These are phyloP conservation scores for Solanum stenotomum DNA, from an alignment of 257 asterid genomes.

Conservation along the genomic window DNA sequence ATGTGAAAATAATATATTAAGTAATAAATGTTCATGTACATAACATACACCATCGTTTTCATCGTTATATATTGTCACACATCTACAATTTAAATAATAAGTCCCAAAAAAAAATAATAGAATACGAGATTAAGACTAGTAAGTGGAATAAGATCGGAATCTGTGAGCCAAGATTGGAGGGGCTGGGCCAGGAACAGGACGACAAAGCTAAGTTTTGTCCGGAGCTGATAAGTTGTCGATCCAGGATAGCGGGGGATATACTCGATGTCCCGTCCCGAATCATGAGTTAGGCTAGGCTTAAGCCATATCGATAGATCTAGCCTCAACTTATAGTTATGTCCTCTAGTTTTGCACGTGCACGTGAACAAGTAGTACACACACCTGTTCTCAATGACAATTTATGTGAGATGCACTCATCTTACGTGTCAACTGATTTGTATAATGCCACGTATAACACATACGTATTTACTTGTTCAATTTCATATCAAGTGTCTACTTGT, in stretches of 20 bases:
- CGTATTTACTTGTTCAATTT: background rate
- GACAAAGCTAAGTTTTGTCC: background rate
- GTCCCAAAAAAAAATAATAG: background rate
- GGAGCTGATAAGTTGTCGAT: fast-evolving
- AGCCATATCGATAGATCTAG: background rate
- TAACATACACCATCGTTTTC: fast-evolving
- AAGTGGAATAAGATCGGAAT: background rate
- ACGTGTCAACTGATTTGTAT: background rate
- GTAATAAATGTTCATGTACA: background rate
- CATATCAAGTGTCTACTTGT: background rate
- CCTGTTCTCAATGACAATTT: fast-evolving
- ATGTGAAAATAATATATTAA: background rate
- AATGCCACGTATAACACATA: fast-evolving
- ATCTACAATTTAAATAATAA: background rate
- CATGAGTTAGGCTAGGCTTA: background rate
- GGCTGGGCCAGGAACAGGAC: background rate
- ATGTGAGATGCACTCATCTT: background rate
- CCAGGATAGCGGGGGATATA: background rate
- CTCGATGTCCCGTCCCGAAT: background rate
- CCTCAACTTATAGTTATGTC: background rate
- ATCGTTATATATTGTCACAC: background rate
- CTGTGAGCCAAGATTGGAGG: background rate
- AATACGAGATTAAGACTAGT: background rate
- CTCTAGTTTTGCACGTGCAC: fast-evolving
- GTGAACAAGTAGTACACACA: background rate